Evolutionary conservation across 106 monocot genomes (phyloP), one percentile per base, ranked within the genome.

Genomic region (Cymbidium sinense): DNA sequence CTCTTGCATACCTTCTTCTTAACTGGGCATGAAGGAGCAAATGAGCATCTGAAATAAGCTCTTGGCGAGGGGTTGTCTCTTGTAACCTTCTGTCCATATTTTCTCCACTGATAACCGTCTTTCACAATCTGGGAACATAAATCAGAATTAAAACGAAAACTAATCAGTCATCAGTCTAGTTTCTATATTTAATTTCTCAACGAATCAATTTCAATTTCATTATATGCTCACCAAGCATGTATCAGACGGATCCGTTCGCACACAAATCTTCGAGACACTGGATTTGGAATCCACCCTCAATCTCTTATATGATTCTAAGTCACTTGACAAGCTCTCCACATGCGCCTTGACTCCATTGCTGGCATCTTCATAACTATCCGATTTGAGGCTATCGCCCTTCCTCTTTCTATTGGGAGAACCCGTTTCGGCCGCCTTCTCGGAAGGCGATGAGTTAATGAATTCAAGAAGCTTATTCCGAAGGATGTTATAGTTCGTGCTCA

Each of bases 91-190:
- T 82, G 81, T 21, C 81, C 81, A 33, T 82, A 82, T 71, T 82
- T 82, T 15, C 81, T 82, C 81, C 81, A 82, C 34, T 82, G 81
- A 55, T 82, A 82, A 7, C 81, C 81, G 58, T 82, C 81, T 11
- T 77, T 82, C 25, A 81, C 81, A 8, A 70, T 64, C 81, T 76
- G 75, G 2, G 30, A 55, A 13, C 76, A 1, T 7, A 52, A 12
- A 50, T 44, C 36, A 47, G 47, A 47, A 47, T 47, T 47, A 47
- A 47, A 47, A 15, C 47, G 2, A 47, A 47, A 13, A 47, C 37
- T 15, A 37, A 19, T 31, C 15, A 15, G n/a, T n/a, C n/a, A 67
- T 29, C 67, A 67, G 33, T 31, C 15, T 33, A 67, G 25, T 15
- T 47, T 13, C 6, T 41, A 7, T 9, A 41, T 41, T 0, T 41